These are phyloP conservation scores for Hymenoscyphus scutula DNA, from an alignment of 2,329 filamentous ascomycete genomes.

Conservation along the genomic window DNA sequence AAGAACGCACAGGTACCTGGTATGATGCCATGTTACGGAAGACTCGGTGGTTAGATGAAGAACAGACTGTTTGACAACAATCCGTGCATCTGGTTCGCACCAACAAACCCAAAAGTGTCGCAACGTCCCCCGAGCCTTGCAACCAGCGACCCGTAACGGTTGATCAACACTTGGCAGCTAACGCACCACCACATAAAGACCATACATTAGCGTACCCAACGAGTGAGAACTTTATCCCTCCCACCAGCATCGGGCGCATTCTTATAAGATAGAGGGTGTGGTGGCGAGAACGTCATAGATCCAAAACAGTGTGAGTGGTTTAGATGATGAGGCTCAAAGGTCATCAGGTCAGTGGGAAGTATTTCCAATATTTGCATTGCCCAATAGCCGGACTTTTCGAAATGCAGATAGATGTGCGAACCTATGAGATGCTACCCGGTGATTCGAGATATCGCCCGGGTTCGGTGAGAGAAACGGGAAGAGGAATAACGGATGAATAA, in stretches of 20 bases:
- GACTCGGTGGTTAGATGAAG: neutral
- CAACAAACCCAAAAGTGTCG: neutral
- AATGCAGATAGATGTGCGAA: neutral
- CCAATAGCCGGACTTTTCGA: neutral
- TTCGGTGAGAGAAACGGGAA: neutral
- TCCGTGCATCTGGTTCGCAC: neutral
- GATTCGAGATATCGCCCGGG: neutral
- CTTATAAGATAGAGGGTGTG: no score
- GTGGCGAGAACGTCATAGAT: no score
- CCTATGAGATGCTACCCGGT: neutral
- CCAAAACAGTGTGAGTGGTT: neutral
- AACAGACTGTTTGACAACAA: neutral
- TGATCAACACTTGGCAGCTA: neutral
- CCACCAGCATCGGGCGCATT: no score
- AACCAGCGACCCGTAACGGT: neutral
- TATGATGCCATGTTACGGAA: neutral
- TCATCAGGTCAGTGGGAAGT: neutral
- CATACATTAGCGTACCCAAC: no score
- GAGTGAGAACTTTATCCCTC: no score
- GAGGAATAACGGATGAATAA: neutral
- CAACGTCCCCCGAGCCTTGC: neutral
- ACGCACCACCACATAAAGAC: no score
- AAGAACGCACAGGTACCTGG: neutral
- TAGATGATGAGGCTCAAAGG: neutral
- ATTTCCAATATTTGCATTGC: constrained; percentile 1